Evolutionary conservation across 345 rosid genomes (phyloP).

Genomic region (Schrenkiella parvula): DNA sequence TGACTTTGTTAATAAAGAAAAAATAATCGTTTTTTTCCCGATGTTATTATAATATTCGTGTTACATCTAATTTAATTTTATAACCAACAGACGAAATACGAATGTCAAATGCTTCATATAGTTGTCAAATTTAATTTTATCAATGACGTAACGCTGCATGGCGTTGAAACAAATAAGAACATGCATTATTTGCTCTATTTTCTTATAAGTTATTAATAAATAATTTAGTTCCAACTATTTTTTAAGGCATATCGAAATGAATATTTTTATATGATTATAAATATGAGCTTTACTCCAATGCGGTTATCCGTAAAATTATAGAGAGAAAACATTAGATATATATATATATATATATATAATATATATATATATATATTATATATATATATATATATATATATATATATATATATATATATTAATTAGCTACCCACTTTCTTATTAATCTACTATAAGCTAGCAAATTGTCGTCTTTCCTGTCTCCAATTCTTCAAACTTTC

Average conservation of each 20-base stretch:
- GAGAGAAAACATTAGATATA: too few species aligned
- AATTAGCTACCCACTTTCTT: not conserved
- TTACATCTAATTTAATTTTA: not conserved
- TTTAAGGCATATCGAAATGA: not conserved
- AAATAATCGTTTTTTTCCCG: not conserved
- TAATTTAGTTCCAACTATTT: not conserved
- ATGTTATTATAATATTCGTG: conserved; percentile 1
- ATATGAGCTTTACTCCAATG: too few species aligned
- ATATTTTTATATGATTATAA: not conserved
- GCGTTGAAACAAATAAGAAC: conserved; percentile 18
- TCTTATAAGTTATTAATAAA: not conserved
- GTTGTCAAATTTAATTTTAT: too few species aligned
- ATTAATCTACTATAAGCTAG: not conserved
- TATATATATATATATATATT: not conserved
- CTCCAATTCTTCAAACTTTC: conserved; percentile 31
- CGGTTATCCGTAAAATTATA: too few species aligned
- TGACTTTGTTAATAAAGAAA: conserved; percentile 12
- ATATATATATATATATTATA: too few species aligned
- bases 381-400: too few species aligned
- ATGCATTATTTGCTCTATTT: not conserved
- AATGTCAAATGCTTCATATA: conserved; percentile 30
- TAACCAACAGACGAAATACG: not conserved
- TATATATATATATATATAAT: too few species aligned
- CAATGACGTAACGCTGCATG: conserved; percentile 33
- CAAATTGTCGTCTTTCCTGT: conserved; percentile 18